phyloP scores from a whole-genome alignment of 2,329 filamentous ascomycete genomes.

The Xylariomycetidae sp. region DNA sequence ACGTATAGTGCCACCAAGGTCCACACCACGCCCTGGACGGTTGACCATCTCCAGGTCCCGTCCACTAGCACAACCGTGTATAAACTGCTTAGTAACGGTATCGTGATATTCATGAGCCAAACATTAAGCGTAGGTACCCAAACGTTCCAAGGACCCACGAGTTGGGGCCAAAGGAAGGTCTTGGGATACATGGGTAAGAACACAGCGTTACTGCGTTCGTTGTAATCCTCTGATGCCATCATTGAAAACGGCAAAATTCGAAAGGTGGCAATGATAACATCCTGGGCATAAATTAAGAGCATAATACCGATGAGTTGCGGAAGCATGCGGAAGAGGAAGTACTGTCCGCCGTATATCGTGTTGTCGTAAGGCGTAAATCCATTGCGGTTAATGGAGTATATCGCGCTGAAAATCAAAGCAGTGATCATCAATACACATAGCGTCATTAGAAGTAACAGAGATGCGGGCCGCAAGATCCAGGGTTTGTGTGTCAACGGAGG shows the following conservation, averaged over 20 bases:
- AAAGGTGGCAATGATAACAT: constrained; percentile 66
- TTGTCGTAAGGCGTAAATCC: constrained; percentile 64
- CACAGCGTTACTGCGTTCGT: constrained; percentile 56
- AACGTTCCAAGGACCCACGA: constrained; percentile 59
- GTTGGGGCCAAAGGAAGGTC: constrained; percentile 56
- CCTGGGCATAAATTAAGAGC: constrained; percentile 71
- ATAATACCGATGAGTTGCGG: constrained; percentile 70
- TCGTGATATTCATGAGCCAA: constrained; percentile 73
- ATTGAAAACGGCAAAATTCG: constrained; percentile 71
- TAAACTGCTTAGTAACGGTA: constrained; percentile 73
- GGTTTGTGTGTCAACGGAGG: constrained; percentile 65
- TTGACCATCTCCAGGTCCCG: constrained; percentile 68
- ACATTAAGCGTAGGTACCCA: constrained; percentile 61
- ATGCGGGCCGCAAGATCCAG: constrained; percentile 59
- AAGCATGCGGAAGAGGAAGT: constrained; percentile 82
- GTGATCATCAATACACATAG: constrained; percentile 65
- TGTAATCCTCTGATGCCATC: constrained; percentile 61
- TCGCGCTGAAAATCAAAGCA: constrained; percentile 65
- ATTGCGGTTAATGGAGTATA: constrained; percentile 56
- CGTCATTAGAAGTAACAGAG: constrained; percentile 54
- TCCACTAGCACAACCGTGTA: constrained; percentile 60
- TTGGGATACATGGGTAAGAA: constrained; percentile 64
- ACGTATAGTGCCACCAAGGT: constrained; percentile 68
- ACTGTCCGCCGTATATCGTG: constrained; percentile 63
- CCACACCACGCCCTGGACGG: constrained; percentile 75